A percentile compares a stretch with the other conserved stretches of the same genome.
phyloP scores from a whole-genome alignment of 177 flowering plant species.

The Tripterygium wilfordii region DNA sequence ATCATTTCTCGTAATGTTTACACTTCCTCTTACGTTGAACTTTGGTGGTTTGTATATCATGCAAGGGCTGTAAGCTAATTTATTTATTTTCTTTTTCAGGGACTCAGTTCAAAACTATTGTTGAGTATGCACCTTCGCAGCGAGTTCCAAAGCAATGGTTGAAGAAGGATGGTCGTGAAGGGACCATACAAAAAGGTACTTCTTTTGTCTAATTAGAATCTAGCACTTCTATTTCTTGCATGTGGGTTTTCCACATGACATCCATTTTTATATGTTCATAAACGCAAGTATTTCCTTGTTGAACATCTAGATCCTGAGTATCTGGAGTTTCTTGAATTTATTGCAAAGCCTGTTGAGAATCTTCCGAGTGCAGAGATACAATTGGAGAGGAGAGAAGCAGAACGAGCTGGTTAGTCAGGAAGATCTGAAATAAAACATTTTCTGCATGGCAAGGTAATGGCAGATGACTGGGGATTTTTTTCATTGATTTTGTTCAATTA shows the following conservation, averaged over 20 bases:
- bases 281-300: slow-evolving; percentile 14
- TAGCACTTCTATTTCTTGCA: slow-evolving; percentile 10
- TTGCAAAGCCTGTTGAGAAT: slow-evolving; percentile 86
- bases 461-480: too few relatives aligned
- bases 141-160: slow-evolving; percentile 67
- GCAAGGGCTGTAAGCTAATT: too few relatives aligned
- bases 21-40: too few relatives aligned
- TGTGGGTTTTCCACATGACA: slow-evolving; percentile 4
- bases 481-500: not conserved
- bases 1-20: too few relatives aligned
- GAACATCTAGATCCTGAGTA: slow-evolving; percentile 70
- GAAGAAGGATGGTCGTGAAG: slow-evolving; percentile 89
- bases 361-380: slow-evolving; percentile 98
- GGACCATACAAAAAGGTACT: slow-evolving; percentile 74
- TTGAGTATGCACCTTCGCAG: slow-evolving; percentile 95
- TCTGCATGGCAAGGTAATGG: too few relatives aligned
- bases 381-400: slow-evolving; percentile 91
- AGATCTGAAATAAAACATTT: too few relatives aligned
- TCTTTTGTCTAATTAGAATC: slow-evolving; percentile 2
- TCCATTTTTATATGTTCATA: slow-evolving; percentile 5
- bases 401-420: slow-evolving; percentile 77
- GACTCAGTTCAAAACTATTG: slow-evolving; percentile 61
- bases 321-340: slow-evolving; percentile 76
- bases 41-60: too few relatives aligned
- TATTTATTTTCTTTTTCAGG: slow-evolving; percentile 32